These are phyloP conservation scores for Candolleomyces eurysporus DNA, from an alignment of 768 basidiomycete species.

Conservation along the genomic window DNA sequence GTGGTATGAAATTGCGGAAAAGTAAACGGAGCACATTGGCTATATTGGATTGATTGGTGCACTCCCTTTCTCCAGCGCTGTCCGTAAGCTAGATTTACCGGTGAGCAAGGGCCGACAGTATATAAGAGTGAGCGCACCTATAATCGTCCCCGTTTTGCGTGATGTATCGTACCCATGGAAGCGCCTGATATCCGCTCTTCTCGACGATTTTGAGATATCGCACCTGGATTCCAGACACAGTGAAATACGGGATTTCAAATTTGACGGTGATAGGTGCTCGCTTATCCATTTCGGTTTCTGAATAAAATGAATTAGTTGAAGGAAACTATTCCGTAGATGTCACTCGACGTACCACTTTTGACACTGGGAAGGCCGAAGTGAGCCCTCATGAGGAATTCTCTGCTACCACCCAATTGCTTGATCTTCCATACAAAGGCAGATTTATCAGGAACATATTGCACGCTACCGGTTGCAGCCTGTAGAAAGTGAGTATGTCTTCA, in stretches of 20 bases:
- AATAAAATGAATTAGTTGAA: neutral
- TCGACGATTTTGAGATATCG: conserved; percentile 98
- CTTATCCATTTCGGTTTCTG: conserved; percentile 79
- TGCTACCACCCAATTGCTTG: conserved; percentile 93
- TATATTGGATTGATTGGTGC: conserved; percentile 13
- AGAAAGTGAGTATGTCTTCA: neutral
- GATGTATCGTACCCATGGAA: conserved; percentile 95
- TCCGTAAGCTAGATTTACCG: conserved; percentile 54
- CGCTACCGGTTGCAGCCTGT: conserved; percentile 91
- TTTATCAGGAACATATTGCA: conserved; percentile 97
- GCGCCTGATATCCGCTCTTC: conserved; percentile 95
- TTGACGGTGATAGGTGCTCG: conserved; percentile 95
- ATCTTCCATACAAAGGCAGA: conserved; percentile 99
- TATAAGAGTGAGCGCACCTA: conserved; percentile 46
- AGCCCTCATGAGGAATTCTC: conserved; percentile 97
- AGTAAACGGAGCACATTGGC: neutral
- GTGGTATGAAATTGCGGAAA: neutral
- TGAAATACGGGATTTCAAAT: conserved; percentile 99
- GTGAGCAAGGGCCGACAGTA: neutral
- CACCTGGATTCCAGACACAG: conserved; percentile 96
- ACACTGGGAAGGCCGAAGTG: conserved; percentile 97
- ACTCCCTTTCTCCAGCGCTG: conserved; percentile 59
- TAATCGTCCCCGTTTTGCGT: conserved; percentile 92
- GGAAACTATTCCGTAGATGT: neutral
- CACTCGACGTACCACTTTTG: conserved; percentile 66